Conservation (phyloP, 2,329 filamentous ascomycete species). For the Nannizziopsis barbatae region DNA sequence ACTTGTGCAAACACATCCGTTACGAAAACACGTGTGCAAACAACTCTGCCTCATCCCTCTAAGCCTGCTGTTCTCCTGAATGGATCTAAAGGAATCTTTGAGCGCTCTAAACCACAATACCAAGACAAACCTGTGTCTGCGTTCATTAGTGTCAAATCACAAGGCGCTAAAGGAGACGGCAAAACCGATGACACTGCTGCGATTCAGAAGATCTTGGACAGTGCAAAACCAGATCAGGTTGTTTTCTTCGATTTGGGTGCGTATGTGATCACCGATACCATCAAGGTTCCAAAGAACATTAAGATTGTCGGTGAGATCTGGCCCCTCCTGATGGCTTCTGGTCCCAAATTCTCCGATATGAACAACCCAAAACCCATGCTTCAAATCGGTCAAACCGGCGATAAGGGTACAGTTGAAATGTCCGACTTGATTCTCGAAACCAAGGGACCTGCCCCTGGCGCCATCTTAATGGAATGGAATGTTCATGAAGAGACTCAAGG, state of each 20-base stretch:
- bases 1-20: slow-evolving; percentile 24
- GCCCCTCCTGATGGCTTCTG: slow-evolving; percentile 77
- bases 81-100: slow-evolving; percentile 58
- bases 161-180: slow-evolving; percentile 80
- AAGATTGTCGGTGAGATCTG: slow-evolving; percentile 86
- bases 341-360: slow-evolving; percentile 60
- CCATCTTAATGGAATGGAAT: slow-evolving; percentile 89
- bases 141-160: slow-evolving; percentile 73
- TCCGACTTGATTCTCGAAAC: slow-evolving; percentile 80
- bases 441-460: slow-evolving; percentile 69
- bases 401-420: slow-evolving; percentile 73
- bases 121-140: slow-evolving; percentile 51
- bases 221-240: slow-evolving; percentile 46
- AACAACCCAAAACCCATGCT: slow-evolving; percentile 71
- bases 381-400: slow-evolving; percentile 67
- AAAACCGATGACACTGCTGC: slow-evolving; percentile 73
- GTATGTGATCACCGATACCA: slow-evolving; percentile 50
- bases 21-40: slow-evolving; percentile 46
- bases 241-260: slow-evolving; percentile 55
- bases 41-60: slow-evolving; percentile 41
- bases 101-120: slow-evolving; percentile 84
- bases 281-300: slow-evolving; percentile 58
- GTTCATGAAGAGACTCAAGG: slow-evolving; percentile 54
- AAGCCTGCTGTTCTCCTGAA: slow-evolving; percentile 60
- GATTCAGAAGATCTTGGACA: slow-evolving; percentile 68